Percentiles rank a stretch among this genome's conserved stretches.
These are phyloP conservation scores for Pichia nanzhaoensis DNA, from an alignment of 805 yeast species.

Conservation along the genomic window DNA sequence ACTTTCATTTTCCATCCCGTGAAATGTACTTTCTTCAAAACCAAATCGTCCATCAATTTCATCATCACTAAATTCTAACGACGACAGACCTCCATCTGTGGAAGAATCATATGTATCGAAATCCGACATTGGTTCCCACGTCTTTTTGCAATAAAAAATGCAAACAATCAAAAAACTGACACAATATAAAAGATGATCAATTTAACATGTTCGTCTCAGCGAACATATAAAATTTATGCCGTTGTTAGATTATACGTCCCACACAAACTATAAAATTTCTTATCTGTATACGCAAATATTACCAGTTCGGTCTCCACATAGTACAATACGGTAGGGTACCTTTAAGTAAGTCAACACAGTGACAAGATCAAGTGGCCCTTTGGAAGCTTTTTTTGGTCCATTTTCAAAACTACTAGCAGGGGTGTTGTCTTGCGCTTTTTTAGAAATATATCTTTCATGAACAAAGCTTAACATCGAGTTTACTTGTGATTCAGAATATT, in stretches of 20 bases:
- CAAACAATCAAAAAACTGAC: no score
- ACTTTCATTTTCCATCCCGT: conserved; percentile 7
- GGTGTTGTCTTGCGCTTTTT: conserved; percentile 1
- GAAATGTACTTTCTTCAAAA: conserved; percentile 21
- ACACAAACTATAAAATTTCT: neutral
- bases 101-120: no score
- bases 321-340: conserved; percentile 39
- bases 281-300: conserved; percentile 51
- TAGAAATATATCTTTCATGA: conserved; percentile 30
- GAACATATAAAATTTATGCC: neutral
- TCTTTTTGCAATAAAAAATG: no score
- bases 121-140: neutral
- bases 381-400: conserved; percentile 14
- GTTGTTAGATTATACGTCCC: no score
- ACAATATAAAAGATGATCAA: no score
- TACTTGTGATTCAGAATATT: conserved; percentile 29
- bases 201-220: no score
- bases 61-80: conserved; percentile 19
- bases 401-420: conserved; percentile 6
- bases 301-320: conserved; percentile 66
- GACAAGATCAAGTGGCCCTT: conserved; percentile 8
- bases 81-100: no score
- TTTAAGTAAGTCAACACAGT: conserved; percentile 3
- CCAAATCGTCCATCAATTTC: conserved; percentile 12
- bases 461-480: conserved; percentile 36